Base-by-base conservation (phyloP, 2,329 filamentous ascomycete genomes). In the Claviceps fusiformis region DNA sequence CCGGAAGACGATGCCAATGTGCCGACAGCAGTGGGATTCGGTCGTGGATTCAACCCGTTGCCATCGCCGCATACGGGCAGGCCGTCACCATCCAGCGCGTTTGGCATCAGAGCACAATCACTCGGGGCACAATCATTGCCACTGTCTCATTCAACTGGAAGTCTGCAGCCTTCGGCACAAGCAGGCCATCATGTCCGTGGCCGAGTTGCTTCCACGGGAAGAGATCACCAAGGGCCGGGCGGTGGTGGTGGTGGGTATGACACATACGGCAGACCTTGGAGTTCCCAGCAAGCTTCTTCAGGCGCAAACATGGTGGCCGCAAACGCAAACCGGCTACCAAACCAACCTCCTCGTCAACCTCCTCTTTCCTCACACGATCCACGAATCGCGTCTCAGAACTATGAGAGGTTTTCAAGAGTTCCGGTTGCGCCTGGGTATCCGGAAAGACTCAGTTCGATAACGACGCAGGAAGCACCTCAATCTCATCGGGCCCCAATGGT, bases 61-160 rank as follows among this genome's bases (percentile, higher is more conserved):
- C 73, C 73, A 3, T 75, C 73, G 3, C 74, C 74, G 0, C 68
- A 68, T 33, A 72, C 76, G 3, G 75, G 78, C 57, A 74, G 75
- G 3, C 74, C 78, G 1, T 68, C 70, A 54, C 75, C 77, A 1
- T 68, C 71, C 53, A 75, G 76, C 59, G 73, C 78, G 0, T 81
- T 81, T 61, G 76, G 78, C 43, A 80, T 77, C 61, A 77, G 75
- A 60, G 77, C 73, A 64, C 59, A 74, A 61, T 64, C 62, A 46
- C 62, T 59, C 33, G 66, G 63, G 27, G 62, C 63, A 44, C 65
- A 67, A 27, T 64, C 67, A 4, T 66, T 78, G 60, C 71, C 73
- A 8, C 63, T 64, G 37, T 73, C 75, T 2, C 71, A 77, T 51
- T 75, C 75, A 2, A 70, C 70, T 54, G 71, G 73, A 24, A 76